A percentile compares a stretch with the other conserved stretches of the same genome.
Conservation (phyloP, 2,329 filamentous ascomycete genomes). For the Didymella keratinophila region DNA sequence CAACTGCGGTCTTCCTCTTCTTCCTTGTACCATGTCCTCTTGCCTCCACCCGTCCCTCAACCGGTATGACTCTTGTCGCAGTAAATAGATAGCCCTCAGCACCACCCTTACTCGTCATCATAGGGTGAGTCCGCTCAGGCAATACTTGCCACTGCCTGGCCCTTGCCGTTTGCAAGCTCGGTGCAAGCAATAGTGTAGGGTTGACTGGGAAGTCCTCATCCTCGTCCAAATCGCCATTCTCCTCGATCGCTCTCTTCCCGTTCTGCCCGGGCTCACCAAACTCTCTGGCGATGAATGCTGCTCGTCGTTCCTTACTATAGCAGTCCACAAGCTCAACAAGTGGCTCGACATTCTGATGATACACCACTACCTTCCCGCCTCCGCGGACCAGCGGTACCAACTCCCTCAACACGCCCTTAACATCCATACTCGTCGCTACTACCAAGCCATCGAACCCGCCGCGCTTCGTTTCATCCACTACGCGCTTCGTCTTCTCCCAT, state of each 20-base stretch:
- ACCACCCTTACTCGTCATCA: conserved; percentile 89
- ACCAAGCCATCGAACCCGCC: conserved; percentile 86
- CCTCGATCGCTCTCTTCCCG: conserved; percentile 23
- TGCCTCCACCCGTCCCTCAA: conserved; percentile 80
- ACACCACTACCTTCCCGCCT: conserved; percentile 85
- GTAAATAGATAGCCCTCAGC: conserved; percentile 92
- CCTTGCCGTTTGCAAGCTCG: conserved; percentile 80
- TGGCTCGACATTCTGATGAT: conserved; percentile 81
- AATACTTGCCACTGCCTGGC: conserved; percentile 88
- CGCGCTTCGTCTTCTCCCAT: conserved; percentile 74
- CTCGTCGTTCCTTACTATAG: conserved; percentile 80
- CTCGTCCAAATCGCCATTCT: conserved; percentile 34
- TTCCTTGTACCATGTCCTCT: conserved; percentile 74
- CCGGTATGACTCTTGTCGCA: conserved; percentile 79
- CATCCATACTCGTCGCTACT: conserved; percentile 83
- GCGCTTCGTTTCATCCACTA: conserved; percentile 76
- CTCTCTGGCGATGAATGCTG: conserved; percentile 64
- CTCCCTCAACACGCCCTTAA: conserved; percentile 75
- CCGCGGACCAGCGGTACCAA: conserved; percentile 81
- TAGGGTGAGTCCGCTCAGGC: conserved; percentile 87
- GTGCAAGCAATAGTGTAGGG: conserved; percentile 81
- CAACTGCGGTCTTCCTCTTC: conserved; percentile 64
- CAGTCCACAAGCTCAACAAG: conserved; percentile 79
- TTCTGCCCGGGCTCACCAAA: conserved; percentile 33
- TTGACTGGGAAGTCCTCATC: conserved; percentile 82